Evolutionary conservation across 805 yeast genomes (phyloP).

Genomic region (Metschnikowia arizonensis): DNA sequence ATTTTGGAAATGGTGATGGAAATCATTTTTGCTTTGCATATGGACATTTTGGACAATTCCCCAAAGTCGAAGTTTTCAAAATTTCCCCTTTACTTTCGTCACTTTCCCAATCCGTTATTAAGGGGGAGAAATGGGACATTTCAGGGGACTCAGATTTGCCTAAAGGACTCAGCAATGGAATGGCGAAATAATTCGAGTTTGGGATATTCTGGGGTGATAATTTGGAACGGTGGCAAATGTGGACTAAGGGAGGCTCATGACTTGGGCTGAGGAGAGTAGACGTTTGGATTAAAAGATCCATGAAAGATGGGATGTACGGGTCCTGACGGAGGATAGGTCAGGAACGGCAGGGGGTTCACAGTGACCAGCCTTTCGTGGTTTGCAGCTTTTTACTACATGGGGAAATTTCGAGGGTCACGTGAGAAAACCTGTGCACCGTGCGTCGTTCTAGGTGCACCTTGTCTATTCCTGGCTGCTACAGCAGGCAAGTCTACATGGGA

Average conservation of each 20-base stretch:
- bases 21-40: too few species aligned
- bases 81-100: too few species aligned
- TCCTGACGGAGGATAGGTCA: too few species aligned
- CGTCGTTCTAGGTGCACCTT: too few species aligned
- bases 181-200: neutral
- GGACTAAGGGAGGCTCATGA: too few species aligned
- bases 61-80: too few species aligned
- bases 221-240: too few species aligned
- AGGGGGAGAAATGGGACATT: neutral
- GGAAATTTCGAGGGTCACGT: constrained; percentile 3
- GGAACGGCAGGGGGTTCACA: too few species aligned
- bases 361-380: constrained; percentile 1
- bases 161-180: neutral
- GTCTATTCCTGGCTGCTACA: neutral
- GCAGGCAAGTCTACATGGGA: neutral
- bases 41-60: too few species aligned
- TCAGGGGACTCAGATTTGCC: neutral
- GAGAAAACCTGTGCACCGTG: too few species aligned
- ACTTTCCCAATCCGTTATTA: neutral
- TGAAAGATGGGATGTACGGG: neutral
- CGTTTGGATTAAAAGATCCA: neutral
- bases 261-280: neutral
- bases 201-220: neutral
- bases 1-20: too few species aligned
- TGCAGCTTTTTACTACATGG: constrained; percentile 4